These are phyloP conservation scores for Calonectria multiphialidica DNA, from an alignment of 2,329 filamentous ascomycete genomes.

Conservation along the genomic window DNA sequence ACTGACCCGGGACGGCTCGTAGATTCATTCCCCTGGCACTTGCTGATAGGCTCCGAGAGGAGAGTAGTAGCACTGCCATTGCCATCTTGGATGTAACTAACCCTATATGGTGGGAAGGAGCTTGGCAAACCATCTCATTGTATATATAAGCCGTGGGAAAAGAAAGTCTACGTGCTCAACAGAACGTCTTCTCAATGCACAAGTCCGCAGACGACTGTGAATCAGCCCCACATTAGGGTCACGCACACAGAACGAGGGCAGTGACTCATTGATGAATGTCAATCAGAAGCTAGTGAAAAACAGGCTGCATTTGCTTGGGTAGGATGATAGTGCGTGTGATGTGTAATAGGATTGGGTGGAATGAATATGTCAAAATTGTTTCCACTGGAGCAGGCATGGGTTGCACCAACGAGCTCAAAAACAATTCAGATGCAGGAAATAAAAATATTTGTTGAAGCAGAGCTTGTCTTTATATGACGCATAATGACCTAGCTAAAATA, in stretches of 20 bases:
- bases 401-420: not conserved
- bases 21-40: not conserved
- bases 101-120: no score
- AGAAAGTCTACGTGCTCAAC: no score
- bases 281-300: no score
- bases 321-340: no score
- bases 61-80: not conserved
- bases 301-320: no score
- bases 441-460: not conserved
- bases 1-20: not conserved
- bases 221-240: no score
- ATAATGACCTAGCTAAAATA: not conserved
- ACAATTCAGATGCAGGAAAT: not conserved
- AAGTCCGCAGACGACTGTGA: not conserved
- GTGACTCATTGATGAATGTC: not conserved
- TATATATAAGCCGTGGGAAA: not conserved
- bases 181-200: no score
- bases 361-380: not conserved
- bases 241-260: not conserved
- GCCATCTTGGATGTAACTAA: not conserved
- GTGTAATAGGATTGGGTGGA: no score
- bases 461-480: not conserved
- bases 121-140: not conserved
- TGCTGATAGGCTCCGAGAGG: not conserved
- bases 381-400: not conserved